Evolutionary conservation across 768 basidiomycete species (phyloP), one percentile per base, ranked within the genome.

Genomic region (Lentinula aciculospora): DNA sequence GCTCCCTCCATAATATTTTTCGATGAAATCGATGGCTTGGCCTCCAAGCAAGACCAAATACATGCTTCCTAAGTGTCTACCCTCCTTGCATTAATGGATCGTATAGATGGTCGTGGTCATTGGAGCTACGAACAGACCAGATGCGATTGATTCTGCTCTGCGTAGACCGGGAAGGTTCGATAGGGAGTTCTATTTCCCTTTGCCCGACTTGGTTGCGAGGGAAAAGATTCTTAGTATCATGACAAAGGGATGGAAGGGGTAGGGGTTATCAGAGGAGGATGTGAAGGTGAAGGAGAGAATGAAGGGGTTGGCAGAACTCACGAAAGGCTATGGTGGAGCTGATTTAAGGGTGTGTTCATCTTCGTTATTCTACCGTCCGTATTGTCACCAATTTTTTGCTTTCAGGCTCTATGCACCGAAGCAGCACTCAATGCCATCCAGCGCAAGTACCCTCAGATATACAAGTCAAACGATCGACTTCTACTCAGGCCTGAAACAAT

Each of bases 91-190:
- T 79, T 98, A 44, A 98, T 98, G 97, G 97, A 98, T 69, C 96
- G 96, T 44, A 98, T 98, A 96, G 97, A 99, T 61, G 95, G 96
- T 99, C 17, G 83, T 98, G 27, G 93, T 99, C 29, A 98, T 98
- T 63, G 97, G 97, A 28, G 97, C 97, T 1, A 99, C 97, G 3
- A 99, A 99, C 69, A 72, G 97, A 60, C 96, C 96, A 0, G 97
- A 99, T 70, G 91, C 94, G n/a, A 87, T 99, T 57, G 97, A 99
- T 71, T 94, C 97, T 19, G 97, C 97, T 1, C 72, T 99, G 50
- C 79, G 97, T 29, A 78, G 97, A 25, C 97, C 96, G 0, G 97
- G 97, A 17, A 79, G 97, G 60, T 98, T 99, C 65, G 97, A 99
- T 73, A 77, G 97, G 51, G 96, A 98, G 72, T 98, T 99, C 71